Evolutionary conservation across 108 stramenopile genomes (phyloP).

Genomic region (Cylindrotheca closterium): DNA sequence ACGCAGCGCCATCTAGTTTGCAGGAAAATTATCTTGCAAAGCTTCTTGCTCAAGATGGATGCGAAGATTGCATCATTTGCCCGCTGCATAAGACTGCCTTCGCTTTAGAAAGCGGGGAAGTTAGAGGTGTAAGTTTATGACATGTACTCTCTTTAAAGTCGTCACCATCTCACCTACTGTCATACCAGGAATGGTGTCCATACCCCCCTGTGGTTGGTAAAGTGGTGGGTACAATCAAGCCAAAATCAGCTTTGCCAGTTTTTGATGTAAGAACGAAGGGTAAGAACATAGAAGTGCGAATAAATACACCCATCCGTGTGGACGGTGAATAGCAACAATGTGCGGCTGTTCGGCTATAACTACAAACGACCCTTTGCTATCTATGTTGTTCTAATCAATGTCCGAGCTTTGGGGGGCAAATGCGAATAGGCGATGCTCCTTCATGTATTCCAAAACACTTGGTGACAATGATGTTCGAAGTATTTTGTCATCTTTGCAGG

Average conservation of each 20-base stretch:
- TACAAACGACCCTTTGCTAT: too few species aligned
- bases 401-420: too few species aligned
- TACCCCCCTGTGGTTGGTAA: conserved; percentile 92
- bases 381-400: too few species aligned
- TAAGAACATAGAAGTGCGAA: conserved; percentile 79
- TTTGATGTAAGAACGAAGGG: conserved; percentile 78
- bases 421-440: conserved; percentile 54
- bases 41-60: conserved; percentile 58
- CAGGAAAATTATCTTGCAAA: conserved; percentile 34
- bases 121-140: conserved; percentile 55
- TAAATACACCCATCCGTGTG: conserved; percentile 38
- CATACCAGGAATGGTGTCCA: conserved; percentile 87
- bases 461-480: conserved; percentile 33
- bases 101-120: conserved; percentile 86
- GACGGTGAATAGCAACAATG: conserved; percentile 13
- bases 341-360: too few species aligned
- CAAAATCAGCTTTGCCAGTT: conserved; percentile 54
- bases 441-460: conserved; percentile 64
- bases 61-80: conserved; percentile 93
- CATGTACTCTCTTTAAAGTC: too few species aligned
- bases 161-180: too few species aligned
- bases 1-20: neutral
- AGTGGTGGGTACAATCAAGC: conserved; percentile 68
- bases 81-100: conserved; percentile 94
- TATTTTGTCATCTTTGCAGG: conserved; percentile 26